Base-by-base conservation (phyloP, 2,329 filamentous ascomycete species). In the Ciborinia camelliae region DNA sequence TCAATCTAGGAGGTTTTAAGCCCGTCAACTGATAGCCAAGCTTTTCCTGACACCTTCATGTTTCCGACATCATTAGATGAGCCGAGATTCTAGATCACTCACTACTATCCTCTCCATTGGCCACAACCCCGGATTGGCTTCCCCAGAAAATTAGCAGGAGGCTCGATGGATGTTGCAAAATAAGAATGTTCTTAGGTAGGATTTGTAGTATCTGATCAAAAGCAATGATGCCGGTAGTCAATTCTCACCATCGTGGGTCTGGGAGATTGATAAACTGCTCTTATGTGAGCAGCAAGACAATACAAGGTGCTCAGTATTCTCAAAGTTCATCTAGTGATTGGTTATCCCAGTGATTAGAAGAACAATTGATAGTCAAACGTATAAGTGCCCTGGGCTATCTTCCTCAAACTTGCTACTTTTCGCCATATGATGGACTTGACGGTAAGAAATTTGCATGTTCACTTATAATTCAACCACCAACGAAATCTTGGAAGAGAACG, bases 11-110 rank as follows among this genome's bases (percentile, higher is more conserved):
- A 26, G 18, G 8, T 15, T 10, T 28, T 23, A 51, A 15, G 58
- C 35, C 45, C 23, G 5, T 61, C 45, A 51, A 35, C 58, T 51
- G 23, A 51, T 10, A 30, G 39, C 41, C 54, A 58, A 58, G 41
- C 4, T 43, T 43, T 43, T 43, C 26, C 54, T 47, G 35, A 58
- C 41, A 35, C 18, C 14, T 15, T 58, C 54, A 15, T 45, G 26
- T 58, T 47, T 45, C 26, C 54, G 39, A 28, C 4, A 32, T 45
- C 23, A 45, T 47, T 39, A 58, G 39, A 58, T 26, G 23, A 51
- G 26, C 35, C 35, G 35, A 23, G 6, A 51, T 30, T n/a, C 26
- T 61, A 23, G 10, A 30, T 15, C 35, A 7, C 9, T 9, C 23
- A 10, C 14, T 10, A 54, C 39, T 4, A 28, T 12, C 12, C 23